Conservation (phyloP, 306 rosid species). For the Cucurbita argyrosperma region DNA sequence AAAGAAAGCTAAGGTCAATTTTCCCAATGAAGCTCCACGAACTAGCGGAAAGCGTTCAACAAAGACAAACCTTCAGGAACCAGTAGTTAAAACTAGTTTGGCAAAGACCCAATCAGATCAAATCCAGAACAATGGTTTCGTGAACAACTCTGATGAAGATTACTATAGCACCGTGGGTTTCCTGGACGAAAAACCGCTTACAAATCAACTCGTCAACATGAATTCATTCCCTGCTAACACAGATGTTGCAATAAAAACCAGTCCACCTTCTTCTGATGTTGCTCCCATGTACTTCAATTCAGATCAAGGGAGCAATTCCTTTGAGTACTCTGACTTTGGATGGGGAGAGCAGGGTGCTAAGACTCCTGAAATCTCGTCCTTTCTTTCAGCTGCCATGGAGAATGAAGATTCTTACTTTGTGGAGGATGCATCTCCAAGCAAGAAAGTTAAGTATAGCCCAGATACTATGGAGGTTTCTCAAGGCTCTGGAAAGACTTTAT, state of each 20-base stretch:
- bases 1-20: constrained; percentile 89
- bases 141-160: constrained; percentile 23
- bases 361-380: constrained; percentile 78
- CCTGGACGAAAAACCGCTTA: constrained; percentile 61
- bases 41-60: constrained; percentile 25
- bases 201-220: constrained; percentile 31
- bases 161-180: constrained; percentile 30
- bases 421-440: constrained; percentile 37
- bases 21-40: constrained; percentile 50
- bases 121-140: constrained; percentile 26
- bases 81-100: constrained; percentile 18
- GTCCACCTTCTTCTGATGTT: constrained; percentile 24
- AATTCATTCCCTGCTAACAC: constrained; percentile 21
- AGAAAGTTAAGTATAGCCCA: constrained; percentile 29
- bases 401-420: constrained; percentile 27
- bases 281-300: constrained; percentile 39
- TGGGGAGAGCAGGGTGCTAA: constrained; percentile 62
- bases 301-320: constrained; percentile 75
- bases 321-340: constrained; percentile 62
- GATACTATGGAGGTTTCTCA: constrained; percentile 15
- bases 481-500: constrained; percentile 34
- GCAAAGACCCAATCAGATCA: constrained; percentile 24
- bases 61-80: constrained; percentile 27
- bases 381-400: constrained; percentile 39
- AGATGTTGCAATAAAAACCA: constrained; percentile 18